Conservation (phyloP, 345 rosid genomes). For the Gossypium raimondii region DNA sequence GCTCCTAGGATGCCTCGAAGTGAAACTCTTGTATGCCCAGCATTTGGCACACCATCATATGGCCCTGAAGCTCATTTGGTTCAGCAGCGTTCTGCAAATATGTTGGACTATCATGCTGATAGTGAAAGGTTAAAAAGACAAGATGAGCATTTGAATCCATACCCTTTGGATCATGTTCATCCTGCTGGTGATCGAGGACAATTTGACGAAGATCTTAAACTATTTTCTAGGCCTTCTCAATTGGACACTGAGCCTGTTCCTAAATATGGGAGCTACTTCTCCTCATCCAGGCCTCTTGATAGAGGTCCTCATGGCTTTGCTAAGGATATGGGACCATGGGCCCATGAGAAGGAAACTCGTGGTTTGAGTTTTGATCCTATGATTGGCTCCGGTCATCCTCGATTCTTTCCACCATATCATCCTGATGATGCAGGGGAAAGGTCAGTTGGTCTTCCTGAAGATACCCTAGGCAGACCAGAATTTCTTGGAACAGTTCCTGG, state of each 20-base stretch:
- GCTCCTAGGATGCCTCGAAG: slow-evolving; percentile 22
- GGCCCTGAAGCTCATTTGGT: slow-evolving; percentile 21
- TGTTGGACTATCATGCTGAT: slow-evolving; percentile 28
- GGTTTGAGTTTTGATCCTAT: slow-evolving; percentile 27
- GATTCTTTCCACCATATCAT: slow-evolving; percentile 38
- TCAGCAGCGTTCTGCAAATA: slow-evolving; percentile 19
- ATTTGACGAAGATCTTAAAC: slow-evolving; percentile 44
- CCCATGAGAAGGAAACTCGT: slow-evolving; percentile 33
- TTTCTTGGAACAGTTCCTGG: slow-evolving; percentile 38
- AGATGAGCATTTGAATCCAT: slow-evolving; percentile 33
- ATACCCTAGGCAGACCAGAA: slow-evolving; percentile 30
- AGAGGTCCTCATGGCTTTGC: slow-evolving; percentile 37
- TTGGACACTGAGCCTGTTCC: slow-evolving; percentile 30
- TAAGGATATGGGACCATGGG: slow-evolving; percentile 29
- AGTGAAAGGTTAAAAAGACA: slow-evolving; percentile 33
- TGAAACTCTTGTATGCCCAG: slow-evolving; percentile 21
- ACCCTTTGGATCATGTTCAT: slow-evolving; percentile 29
- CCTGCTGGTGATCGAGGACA: slow-evolving; percentile 29
- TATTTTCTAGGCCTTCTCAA: slow-evolving; percentile 38
- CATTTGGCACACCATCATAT: slow-evolving; percentile 15
- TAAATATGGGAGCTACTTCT: slow-evolving; percentile 31
- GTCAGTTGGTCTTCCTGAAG: slow-evolving; percentile 36
- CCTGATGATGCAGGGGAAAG: slow-evolving; percentile 35
- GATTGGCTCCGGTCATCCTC: slow-evolving; percentile 35
- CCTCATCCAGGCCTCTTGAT: slow-evolving; percentile 41